These are phyloP conservation scores for Solanum piurae DNA, from an alignment of 257 asterid species.

Conservation along the genomic window DNA sequence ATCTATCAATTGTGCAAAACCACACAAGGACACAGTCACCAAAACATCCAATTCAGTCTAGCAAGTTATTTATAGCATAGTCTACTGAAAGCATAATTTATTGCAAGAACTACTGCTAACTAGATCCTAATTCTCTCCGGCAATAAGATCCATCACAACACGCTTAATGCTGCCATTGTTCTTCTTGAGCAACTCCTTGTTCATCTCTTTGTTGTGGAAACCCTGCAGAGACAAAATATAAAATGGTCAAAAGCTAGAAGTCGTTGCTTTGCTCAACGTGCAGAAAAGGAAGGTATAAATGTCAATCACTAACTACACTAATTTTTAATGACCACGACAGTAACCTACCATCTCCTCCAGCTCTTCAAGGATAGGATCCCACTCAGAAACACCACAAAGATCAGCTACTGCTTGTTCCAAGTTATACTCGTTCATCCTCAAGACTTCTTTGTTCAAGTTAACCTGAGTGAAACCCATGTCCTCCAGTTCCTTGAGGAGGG, in stretches of 20 bases:
- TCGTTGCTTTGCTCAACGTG: background rate
- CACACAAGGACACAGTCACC: background rate
- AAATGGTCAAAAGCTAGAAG: background rate
- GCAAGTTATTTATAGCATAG: background rate
- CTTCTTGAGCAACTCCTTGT: slow-evolving; percentile 64
- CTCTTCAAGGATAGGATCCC: slow-evolving; percentile 80
- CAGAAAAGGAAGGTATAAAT: background rate
- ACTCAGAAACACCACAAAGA: slow-evolving; percentile 58
- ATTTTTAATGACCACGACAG: background rate
- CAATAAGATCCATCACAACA: slow-evolving; percentile 71
- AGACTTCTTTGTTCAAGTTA: slow-evolving; percentile 62
- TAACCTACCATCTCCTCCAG: slow-evolving; percentile 67
- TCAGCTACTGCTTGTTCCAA: slow-evolving; percentile 54
- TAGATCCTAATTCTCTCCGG: slow-evolving; percentile 21
- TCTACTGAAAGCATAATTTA: background rate
- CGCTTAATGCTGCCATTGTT: slow-evolving; percentile 72
- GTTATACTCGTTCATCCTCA: slow-evolving; percentile 60
- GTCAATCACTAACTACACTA: background rate
- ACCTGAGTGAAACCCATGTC: slow-evolving; percentile 70
- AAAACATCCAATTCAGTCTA: background rate
- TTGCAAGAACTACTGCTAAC: background rate
- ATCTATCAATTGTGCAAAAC: background rate
- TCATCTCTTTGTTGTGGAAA: slow-evolving; percentile 37
- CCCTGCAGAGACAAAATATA: slow-evolving; percentile 41
- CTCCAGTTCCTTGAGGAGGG: slow-evolving; percentile 53